Evolutionary conservation across 2,329 filamentous ascomycete species (phyloP), one percentile per base, ranked within the genome.

Genomic region (Penicillium expansum): DNA sequence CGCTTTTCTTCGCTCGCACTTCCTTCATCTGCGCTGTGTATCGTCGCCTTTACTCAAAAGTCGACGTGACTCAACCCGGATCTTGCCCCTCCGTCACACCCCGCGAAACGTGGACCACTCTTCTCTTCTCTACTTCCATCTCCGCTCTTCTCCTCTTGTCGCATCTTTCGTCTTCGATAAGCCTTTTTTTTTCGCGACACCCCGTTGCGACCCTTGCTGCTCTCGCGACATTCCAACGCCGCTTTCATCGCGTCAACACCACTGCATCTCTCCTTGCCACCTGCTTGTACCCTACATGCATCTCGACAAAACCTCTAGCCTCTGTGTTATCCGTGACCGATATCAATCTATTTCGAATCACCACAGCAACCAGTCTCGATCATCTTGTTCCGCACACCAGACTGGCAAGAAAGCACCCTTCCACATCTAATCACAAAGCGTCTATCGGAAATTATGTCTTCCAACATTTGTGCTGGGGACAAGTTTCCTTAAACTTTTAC

Each of bases 401-500:
- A 58, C 38, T 13, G 38, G 50, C 47, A 32, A 56, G 37, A 32
- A 48, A 48, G 51, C 32, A 55, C 47, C 48, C 37, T 24, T 27
- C 24, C 14, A 56, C 41, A 56, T 41, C 9, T 48, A 57, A 55
- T n/a, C 38, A 52, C 30, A 56, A 47, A 37, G 13, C 30, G 47
- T n/a, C 42, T 16, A 33, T 43, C 44, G 22, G 37, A 45, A 48
- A 64, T 33, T 38, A 73, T 74, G 71, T 67, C 58, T 62, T 60
- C 45, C 38, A 56, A 54, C 52, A 56, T 62, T 61, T 50, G 61
- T 58, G 56, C 62, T 60, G 62, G 67, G 67, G 64, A 51, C 55
- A 62, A 63, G 66, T 62, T 60, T 57, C 67, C 64, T 62, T 72
- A 68, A 63, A 57, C 56, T 65, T 59, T 64, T 47, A 59, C 60